Percentiles rank a stretch among this genome's conserved stretches.
Evolutionary conservation across 176 grass and related monocot species (phyloP).

Genomic region (Musa itinerans): DNA sequence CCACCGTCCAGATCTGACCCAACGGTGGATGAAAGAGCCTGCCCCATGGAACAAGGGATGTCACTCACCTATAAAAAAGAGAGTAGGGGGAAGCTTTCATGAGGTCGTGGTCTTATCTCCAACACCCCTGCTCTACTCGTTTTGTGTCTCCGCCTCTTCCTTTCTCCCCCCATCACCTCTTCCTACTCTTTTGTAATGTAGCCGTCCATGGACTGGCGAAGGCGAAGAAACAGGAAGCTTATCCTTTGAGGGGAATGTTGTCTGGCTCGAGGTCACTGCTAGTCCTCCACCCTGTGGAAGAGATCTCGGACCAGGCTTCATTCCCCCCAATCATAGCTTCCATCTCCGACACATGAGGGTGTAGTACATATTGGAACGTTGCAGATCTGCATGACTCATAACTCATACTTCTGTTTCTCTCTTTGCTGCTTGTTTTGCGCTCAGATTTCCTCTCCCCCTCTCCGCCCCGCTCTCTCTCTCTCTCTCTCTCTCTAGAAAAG

Average conservation of each 20-base stretch:
- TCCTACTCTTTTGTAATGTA: background rate
- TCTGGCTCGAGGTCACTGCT: background rate
- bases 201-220: background rate
- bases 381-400: no score
- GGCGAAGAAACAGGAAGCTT: background rate
- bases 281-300: background rate
- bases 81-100: background rate
- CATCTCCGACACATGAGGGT: background rate
- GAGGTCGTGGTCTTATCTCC: background rate
- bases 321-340: conserved; percentile 87
- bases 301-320: conserved; percentile 99
- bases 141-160: background rate
- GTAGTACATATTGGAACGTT: no score
- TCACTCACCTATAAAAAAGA: background rate
- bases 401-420: no score
- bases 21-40: background rate
- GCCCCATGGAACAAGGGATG: background rate
- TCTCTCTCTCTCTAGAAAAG: no score
- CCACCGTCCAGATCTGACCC: background rate
- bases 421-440: no score
- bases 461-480: no score
- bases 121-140: background rate
- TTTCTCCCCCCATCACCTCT: no score
- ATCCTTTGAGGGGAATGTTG: conserved; percentile 6
- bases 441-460: no score